Evolutionary conservation across 2,329 filamentous ascomycete genomes (phyloP).

Genomic region (Fusarium sp.): DNA sequence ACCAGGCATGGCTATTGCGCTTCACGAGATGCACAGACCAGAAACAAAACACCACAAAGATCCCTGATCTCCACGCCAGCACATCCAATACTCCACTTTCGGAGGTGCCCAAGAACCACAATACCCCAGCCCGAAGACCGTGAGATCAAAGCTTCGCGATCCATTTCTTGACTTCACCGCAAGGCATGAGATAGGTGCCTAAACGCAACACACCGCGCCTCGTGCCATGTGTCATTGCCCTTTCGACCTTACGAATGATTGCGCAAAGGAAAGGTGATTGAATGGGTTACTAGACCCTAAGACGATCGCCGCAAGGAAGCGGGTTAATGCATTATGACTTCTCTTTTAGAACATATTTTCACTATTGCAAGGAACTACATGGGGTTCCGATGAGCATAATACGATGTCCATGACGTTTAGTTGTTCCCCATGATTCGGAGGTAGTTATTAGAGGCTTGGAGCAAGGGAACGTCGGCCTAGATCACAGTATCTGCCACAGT

Average conservation of each 20-base stretch:
- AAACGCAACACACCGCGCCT: slow-evolving; percentile 8
- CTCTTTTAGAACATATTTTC: slow-evolving; percentile 23
- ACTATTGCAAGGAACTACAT: slow-evolving; percentile 19
- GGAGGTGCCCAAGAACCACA: slow-evolving; percentile 27
- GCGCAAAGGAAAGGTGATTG: neutral
- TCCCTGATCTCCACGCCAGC: neutral
- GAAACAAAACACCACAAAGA: slow-evolving; percentile 5
- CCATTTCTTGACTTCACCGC: slow-evolving; percentile 18
- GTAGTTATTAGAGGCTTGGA: slow-evolving; percentile 2
- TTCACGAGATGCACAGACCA: slow-evolving; percentile 2
- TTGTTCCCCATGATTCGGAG: slow-evolving; percentile 15
- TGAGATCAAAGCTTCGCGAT: slow-evolving; percentile 21
- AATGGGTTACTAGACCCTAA: slow-evolving; percentile 8
- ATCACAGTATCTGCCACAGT: slow-evolving; percentile 17
- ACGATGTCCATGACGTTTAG: slow-evolving; percentile 31
- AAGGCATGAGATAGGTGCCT: slow-evolving; percentile 10
- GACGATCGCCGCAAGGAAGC: slow-evolving; percentile 24
- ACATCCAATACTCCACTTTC: slow-evolving; percentile 13
- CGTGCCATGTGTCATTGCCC: slow-evolving; percentile 4
- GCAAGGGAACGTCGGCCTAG: neutral
- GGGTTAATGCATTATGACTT: slow-evolving; percentile 35
- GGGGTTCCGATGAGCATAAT: slow-evolving; percentile 28
- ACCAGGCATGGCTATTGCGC: neutral
- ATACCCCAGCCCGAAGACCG: slow-evolving; percentile 33
- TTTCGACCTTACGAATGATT: slow-evolving; percentile 1